Evolutionary conservation across 2,329 filamentous ascomycete genomes (phyloP), one percentile per base, ranked within the genome.

Genomic region (Colletotrichum costaricense): DNA sequence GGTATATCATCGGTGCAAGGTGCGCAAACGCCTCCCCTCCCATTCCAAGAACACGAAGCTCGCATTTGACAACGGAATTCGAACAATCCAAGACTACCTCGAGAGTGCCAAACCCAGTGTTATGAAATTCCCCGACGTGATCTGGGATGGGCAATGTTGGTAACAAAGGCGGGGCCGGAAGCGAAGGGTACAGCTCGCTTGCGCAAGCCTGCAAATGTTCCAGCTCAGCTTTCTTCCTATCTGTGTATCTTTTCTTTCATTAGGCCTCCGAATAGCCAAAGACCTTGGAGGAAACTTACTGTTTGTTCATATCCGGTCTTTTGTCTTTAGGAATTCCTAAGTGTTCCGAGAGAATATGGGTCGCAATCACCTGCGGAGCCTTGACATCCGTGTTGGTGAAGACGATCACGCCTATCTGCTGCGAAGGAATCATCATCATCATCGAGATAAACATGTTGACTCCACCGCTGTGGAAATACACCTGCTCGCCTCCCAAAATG

Each of bases 121-220:
- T 81, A 71, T 81, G 80, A 76, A 84, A 85, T 64, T 83, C 80
- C 65, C 83, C 83, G 11, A 82, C 79, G 63, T 85, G 84, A 63
- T 83, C 81, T 68, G 83, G 80, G 78, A 85, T 81, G 76, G 84
- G 82, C n/a, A 82, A 77, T 2, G 80, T 78, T 4, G 82, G 80
- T 5, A 79, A 75, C 3, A 83, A 78, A 5, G 81, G 79, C 33
- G 73, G 67, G 22, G 55, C 60, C 2, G 65, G 63, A 2, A 68
- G n/a, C 1, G 63, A 74, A 2, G 77, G 76, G 35, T 75, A 78
- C 1, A 78, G 28, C 14, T 59, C 46, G 1, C 70, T 60, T 14
- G 73, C 74, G n/a, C 77, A 79, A 12, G 74, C 76, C 6, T 74
- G 58, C 16, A 78, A 65, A 4, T 57, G 52, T 2, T 69, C 22